Base-by-base conservation (phyloP, 2,329 filamentous ascomycete genomes). In the Chaetomiaceae sp. region DNA sequence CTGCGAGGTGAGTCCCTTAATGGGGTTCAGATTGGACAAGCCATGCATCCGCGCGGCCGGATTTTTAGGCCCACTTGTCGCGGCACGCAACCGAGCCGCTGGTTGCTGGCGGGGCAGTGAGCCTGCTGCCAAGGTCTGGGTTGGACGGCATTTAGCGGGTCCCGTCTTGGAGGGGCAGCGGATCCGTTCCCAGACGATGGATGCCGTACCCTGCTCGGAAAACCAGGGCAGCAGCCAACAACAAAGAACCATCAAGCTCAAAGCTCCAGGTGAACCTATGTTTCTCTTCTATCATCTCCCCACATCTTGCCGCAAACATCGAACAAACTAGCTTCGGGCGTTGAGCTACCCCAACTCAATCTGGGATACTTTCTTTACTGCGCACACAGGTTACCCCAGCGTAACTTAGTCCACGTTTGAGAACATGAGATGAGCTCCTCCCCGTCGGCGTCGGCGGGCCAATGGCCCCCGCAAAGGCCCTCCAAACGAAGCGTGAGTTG, bases 401-500 rank as follows among this genome's bases (percentile, higher is more conserved):
- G 25, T 27, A 27, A 6, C 10, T 27, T 6, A 27, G 2, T 13
- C 33, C 6, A 19, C 13, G 8, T 34, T 7, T 5, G 30, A 33
- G 48, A 50, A 43, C 23, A 41, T 47, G 52, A 47, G 51, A 72
- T 72, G 70, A 72, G 64, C 64, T 65, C 67, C 40, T 60, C 60
- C 53, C 59, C 61, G 50, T 68, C 70, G 68, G 64, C 65, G 61
- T 59, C 67, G 37, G 62, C 66, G 57, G 59, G 65, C 59, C 59
- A 60, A 48, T 73, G 70, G 72, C 71, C 70, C 51, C 70, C 72
- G 40, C 66, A 63, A 46, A 67, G 73, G 50, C 69, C 68, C 19
- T 74, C 72, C 21, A 73, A 73, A 63, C 66, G 74, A 62, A 74
- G 64, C 59, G 74, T 77, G 61, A 53, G 72, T 63, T 21, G n/a